A percentile compares a stretch with the other conserved stretches of the same genome.
phyloP scores from a whole-genome alignment of 2,329 filamentous ascomycete species.

The Pleoardoris graminearum region DNA sequence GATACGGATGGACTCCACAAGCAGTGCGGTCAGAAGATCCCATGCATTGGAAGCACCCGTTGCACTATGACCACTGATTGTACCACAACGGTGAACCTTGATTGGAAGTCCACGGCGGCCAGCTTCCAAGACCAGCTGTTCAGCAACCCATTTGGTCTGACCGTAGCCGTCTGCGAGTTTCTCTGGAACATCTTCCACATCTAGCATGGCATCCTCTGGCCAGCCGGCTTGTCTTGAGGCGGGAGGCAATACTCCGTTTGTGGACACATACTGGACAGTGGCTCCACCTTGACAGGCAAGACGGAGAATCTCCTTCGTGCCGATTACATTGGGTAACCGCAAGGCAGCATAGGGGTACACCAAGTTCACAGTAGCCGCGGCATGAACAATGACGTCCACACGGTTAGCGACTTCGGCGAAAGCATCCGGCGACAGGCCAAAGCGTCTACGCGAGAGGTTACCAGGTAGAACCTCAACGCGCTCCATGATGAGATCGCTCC shows the following conservation, averaged over 20 bases:
- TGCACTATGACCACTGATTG: constrained; percentile 75
- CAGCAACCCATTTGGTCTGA: constrained; percentile 81
- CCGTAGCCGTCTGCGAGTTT: constrained; percentile 75
- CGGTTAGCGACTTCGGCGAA: constrained; percentile 68
- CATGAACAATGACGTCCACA: constrained; percentile 75
- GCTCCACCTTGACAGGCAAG: constrained; percentile 69
- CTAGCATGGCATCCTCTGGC: constrained; percentile 69
- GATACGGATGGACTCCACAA: constrained; percentile 76
- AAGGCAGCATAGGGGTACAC: constrained; percentile 81
- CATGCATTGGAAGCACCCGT: constrained; percentile 77
- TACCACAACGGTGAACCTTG: constrained; percentile 72
- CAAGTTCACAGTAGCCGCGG: constrained; percentile 72
- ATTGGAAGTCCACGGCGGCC: constrained; percentile 69
- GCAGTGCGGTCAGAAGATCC: constrained; percentile 74
- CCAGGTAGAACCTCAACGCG: constrained; percentile 75
- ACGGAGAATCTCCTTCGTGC: constrained; percentile 74
- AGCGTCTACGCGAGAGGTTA: constrained; percentile 68
- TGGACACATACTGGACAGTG: constrained; percentile 77
- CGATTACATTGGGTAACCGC: constrained; percentile 74
- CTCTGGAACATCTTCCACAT: constrained; percentile 68
- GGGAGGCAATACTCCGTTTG: constrained; percentile 76
- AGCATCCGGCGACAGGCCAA: constrained; percentile 67
- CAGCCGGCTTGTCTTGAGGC: constrained; percentile 65
- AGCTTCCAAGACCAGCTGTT: constrained; percentile 73
- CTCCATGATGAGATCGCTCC: constrained; percentile 76